Evolutionary conservation across 2,329 filamentous ascomycete species (phyloP).

Genomic region (Zarea fungicola): DNA sequence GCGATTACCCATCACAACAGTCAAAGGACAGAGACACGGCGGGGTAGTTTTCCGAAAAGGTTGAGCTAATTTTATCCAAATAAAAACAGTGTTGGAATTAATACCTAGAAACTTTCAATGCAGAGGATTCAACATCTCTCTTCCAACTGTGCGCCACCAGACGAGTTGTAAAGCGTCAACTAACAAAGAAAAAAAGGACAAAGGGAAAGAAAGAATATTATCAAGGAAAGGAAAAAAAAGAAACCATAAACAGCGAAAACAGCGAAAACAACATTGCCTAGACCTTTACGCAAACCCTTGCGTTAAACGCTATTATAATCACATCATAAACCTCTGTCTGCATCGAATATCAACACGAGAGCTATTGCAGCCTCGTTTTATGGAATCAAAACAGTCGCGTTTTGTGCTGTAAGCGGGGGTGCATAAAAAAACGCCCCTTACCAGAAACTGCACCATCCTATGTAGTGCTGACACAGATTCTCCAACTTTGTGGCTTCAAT

Average conservation of each 20-base stretch:
- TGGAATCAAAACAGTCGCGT: too few relatives aligned
- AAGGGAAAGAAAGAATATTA: too few relatives aligned
- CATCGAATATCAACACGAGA: too few relatives aligned
- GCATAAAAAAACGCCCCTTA: conserved; percentile 39
- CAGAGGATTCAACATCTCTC: neutral
- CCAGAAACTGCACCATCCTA: conserved; percentile 99
- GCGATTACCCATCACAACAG: too few relatives aligned
- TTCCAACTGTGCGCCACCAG: neutral
- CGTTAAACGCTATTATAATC: neutral
- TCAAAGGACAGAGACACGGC: too few relatives aligned
- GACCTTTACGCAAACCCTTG: neutral
- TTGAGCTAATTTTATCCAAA: neutral
- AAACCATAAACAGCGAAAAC: too few relatives aligned
- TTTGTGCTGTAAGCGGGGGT: too few relatives aligned
- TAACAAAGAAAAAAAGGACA: neutral
- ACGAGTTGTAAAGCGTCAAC: neutral
- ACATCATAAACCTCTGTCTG: too few relatives aligned
- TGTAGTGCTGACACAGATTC: conserved; percentile 98
- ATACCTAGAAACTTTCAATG: neutral
- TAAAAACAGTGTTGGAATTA: neutral
- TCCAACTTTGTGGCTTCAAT: conserved; percentile 94
- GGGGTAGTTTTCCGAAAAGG: too few relatives aligned
- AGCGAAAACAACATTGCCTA: neutral
- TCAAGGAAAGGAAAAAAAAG: too few relatives aligned
- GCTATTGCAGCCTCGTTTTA: too few relatives aligned